phyloP scores from a whole-genome alignment of 2,329 filamentous ascomycete species.

The Colletotrichum scovillei region DNA sequence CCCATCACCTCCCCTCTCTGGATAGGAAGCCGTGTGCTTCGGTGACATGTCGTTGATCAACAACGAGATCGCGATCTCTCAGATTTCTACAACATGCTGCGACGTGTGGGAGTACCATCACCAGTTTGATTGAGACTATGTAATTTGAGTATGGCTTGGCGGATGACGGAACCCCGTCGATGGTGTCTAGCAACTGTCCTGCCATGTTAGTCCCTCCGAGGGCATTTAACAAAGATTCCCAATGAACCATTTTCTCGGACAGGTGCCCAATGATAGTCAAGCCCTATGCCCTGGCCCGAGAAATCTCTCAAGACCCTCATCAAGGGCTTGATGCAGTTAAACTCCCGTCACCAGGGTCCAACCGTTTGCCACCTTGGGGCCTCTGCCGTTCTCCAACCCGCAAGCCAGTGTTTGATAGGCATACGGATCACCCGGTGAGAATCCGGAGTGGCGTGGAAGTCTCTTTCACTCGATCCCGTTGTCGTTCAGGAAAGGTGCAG shows the following conservation, averaged over 20 bases:
- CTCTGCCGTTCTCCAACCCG: not conserved
- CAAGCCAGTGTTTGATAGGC: constrained; percentile 17
- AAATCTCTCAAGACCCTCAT: not conserved
- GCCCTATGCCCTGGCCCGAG: constrained; percentile 11
- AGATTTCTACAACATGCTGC: not conserved
- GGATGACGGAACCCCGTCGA: constrained; percentile 11
- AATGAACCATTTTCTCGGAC: constrained; percentile 5
- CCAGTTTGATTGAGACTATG: not conserved
- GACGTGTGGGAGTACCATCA: constrained; percentile 2
- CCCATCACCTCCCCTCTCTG: constrained; percentile 8
- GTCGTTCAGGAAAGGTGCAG: constrained; percentile 1
- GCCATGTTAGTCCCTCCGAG: not conserved
- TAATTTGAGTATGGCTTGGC: constrained; percentile 4
- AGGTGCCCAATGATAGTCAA: not conserved
- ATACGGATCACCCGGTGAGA: constrained; percentile 27
- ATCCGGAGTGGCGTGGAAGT: constrained; percentile 21
- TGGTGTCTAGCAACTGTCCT: not conserved
- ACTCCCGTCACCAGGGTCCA: constrained; percentile 8
- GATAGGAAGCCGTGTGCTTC: constrained; percentile 10
- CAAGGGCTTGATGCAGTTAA: constrained; percentile 21
- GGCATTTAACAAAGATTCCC: not conserved
- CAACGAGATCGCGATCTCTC: constrained; percentile 5
- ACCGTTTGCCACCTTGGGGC: constrained; percentile 20
- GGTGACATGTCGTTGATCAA: constrained; percentile 13
- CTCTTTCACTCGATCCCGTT: not conserved